Percentiles rank a stretch among this genome's conserved stretches.
These are phyloP conservation scores for Vigna trinervia DNA, from an alignment of 306 rosid species.

Conservation along the genomic window DNA sequence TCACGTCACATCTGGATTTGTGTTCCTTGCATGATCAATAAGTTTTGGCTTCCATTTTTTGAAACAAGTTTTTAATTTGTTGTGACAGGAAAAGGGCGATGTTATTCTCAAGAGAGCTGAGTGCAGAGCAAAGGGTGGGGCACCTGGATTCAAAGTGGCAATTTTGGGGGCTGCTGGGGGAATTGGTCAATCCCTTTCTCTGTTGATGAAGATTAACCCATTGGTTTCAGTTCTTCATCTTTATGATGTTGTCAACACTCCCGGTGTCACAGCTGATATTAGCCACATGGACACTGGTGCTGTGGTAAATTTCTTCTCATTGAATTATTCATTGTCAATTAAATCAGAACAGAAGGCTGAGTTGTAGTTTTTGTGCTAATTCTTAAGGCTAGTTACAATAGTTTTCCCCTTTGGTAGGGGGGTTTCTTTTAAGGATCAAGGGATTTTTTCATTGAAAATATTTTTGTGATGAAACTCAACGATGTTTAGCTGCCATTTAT, in stretches of 20 bases:
- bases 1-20: slow-evolving; percentile 5
- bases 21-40: neutral
- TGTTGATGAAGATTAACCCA: slow-evolving; percentile 95
- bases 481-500: slow-evolving; percentile 22
- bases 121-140: slow-evolving; percentile 83
- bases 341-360: neutral
- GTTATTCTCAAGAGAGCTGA: slow-evolving; percentile 48
- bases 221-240: slow-evolving; percentile 94
- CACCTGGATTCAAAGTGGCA: slow-evolving; percentile 93
- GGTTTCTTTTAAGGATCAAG: slow-evolving; percentile 14
- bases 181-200: slow-evolving; percentile 89
- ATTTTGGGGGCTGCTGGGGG: slow-evolving; percentile 96
- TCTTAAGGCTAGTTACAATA: neutral
- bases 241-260: slow-evolving; percentile 91
- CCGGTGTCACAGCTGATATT: slow-evolving; percentile 96
- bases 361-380: slow-evolving; percentile 13
- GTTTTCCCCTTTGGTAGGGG: neutral
- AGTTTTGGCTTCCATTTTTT: neutral
- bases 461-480: neutral
- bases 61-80: neutral
- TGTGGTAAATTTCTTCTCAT: slow-evolving; percentile 64
- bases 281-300: slow-evolving; percentile 98
- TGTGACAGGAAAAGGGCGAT: slow-evolving; percentile 48
- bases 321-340: slow-evolving; percentile 1
- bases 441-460: slow-evolving; percentile 10